A percentile compares a stretch with the other conserved stretches of the same genome.
Conservation (phyloP, 352 stramenopile species). For the Achlya hypogyna region DNA sequence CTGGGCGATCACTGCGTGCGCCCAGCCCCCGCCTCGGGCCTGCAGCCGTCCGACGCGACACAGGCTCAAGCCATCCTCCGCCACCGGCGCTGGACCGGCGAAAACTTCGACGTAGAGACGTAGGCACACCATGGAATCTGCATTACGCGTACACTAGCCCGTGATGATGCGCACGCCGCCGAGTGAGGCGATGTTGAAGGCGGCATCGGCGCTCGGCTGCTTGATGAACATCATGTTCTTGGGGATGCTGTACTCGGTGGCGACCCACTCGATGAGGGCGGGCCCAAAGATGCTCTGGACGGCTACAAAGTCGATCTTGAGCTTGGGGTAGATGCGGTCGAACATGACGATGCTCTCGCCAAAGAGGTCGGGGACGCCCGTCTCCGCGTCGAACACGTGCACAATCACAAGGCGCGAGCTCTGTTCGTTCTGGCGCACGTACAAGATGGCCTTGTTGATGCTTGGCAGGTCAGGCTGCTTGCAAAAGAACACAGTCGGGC, state of each 20-base stretch:
- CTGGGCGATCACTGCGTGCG: not conserved
- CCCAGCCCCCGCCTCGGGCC: no score
- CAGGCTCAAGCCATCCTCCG: not conserved
- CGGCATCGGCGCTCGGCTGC: conserved; percentile 91
- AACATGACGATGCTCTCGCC: conserved; percentile 85
- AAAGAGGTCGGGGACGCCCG: conserved; percentile 50
- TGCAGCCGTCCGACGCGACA: not conserved
- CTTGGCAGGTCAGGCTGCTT: conserved; percentile 89
- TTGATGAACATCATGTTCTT: conserved; percentile 97
- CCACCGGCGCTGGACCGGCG: not conserved
- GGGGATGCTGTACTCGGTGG: conserved; percentile 79
- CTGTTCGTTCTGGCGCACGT: conserved; percentile 92
- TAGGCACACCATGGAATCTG: not conserved
- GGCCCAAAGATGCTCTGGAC: conserved; percentile 80
- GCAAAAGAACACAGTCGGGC: conserved; percentile 88
- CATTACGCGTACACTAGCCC: conserved; percentile 26
- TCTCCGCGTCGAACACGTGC: conserved; percentile 74
- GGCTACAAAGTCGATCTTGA: conserved; percentile 89
- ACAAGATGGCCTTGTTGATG: conserved; percentile 94
- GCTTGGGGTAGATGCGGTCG: conserved; percentile 92
- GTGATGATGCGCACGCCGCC: conserved; percentile 90
- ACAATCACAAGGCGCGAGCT: conserved; percentile 87
- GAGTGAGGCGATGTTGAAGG: conserved; percentile 86
- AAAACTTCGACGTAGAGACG: not conserved
- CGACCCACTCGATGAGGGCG: conserved; percentile 88